Evolutionary conservation across 2,329 filamentous ascomycete species (phyloP).

Genomic region (Kalmusia sp.): DNA sequence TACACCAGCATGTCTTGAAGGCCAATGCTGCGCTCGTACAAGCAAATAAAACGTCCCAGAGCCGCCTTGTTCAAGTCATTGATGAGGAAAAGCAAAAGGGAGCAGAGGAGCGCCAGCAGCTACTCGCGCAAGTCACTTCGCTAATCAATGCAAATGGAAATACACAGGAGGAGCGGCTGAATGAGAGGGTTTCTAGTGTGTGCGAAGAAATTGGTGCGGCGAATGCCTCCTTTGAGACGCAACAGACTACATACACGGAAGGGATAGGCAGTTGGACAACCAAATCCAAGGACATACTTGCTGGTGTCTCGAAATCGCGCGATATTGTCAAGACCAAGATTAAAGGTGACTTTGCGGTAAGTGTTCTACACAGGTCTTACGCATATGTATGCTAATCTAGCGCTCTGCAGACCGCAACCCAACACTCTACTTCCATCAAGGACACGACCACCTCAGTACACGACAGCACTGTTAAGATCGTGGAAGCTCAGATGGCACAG

Average conservation of each 20-base stretch:
- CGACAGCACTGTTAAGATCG: conserved; percentile 85
- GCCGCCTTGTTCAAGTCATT: conserved; percentile 71
- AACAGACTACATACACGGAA: conserved; percentile 69
- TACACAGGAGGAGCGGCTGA: conserved; percentile 74
- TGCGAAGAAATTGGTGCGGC: conserved; percentile 71
- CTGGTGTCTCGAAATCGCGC: conserved; percentile 74
- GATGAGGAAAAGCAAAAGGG: conserved; percentile 78
- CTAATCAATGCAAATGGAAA: conserved; percentile 78
- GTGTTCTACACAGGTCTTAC: conserved; percentile 38
- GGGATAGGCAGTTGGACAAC: conserved; percentile 78
- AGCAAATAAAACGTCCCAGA: conserved; percentile 71
- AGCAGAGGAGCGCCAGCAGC: conserved; percentile 73
- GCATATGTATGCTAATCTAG: conserved; percentile 28
- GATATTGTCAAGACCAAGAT: conserved; percentile 82
- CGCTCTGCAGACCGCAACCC: conserved; percentile 68
- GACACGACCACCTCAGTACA: conserved; percentile 86
- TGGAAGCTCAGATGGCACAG: conserved; percentile 86
- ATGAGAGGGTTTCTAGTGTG: conserved; percentile 67
- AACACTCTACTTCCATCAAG: conserved; percentile 84
- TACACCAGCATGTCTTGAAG: conserved; percentile 74
- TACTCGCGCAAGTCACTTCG: conserved; percentile 78
- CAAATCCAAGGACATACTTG: conserved; percentile 72
- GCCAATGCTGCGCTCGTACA: conserved; percentile 73
- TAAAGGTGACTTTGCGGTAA: conserved; percentile 83
- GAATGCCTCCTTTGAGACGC: conserved; percentile 69